Evolutionary conservation across 768 basidiomycete species (phyloP).

Genomic region (Chalciporus chontae): DNA sequence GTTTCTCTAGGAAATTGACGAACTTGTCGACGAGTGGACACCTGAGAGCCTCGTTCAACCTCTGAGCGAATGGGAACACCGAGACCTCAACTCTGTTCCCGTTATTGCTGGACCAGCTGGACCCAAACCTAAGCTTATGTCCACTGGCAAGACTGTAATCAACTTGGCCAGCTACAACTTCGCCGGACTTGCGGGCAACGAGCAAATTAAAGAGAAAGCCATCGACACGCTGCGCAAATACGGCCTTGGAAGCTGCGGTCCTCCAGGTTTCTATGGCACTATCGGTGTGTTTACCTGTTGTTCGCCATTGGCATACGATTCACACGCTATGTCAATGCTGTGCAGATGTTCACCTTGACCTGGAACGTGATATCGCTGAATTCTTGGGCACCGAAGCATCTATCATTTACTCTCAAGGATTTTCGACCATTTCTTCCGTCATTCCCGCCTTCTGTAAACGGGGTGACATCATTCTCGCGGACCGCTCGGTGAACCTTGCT

Average conservation of each 20-base stretch:
- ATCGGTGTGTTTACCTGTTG: constrained; percentile 56
- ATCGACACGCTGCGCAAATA: constrained; percentile 84
- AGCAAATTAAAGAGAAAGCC: constrained; percentile 80
- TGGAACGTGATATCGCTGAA: constrained; percentile 86
- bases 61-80: constrained; percentile 52
- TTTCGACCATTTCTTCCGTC: constrained; percentile 87
- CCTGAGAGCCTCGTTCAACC: constrained; percentile 80
- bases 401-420: constrained; percentile 93
- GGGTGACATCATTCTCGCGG: constrained; percentile 97
- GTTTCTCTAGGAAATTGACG: constrained; percentile 82
- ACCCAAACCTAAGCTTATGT: constrained; percentile 75
- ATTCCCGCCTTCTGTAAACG: constrained; percentile 98
- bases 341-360: constrained; percentile 84
- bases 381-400: constrained; percentile 87
- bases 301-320: neutral
- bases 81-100: constrained; percentile 73
- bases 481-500: constrained; percentile 92
- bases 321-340: constrained; percentile 2
- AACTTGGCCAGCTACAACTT: constrained; percentile 94
- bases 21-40: constrained; percentile 92
- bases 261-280: constrained; percentile 96
- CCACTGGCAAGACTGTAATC: constrained; percentile 66
- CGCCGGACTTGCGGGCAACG: constrained; percentile 83
- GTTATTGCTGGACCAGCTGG: constrained; percentile 78
- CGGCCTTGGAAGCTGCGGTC: constrained; percentile 93